Percentiles rank a stretch among this genome's conserved stretches.
phyloP scores from a whole-genome alignment of 768 basidiomycete genomes.

The Mycena vulgaris region DNA sequence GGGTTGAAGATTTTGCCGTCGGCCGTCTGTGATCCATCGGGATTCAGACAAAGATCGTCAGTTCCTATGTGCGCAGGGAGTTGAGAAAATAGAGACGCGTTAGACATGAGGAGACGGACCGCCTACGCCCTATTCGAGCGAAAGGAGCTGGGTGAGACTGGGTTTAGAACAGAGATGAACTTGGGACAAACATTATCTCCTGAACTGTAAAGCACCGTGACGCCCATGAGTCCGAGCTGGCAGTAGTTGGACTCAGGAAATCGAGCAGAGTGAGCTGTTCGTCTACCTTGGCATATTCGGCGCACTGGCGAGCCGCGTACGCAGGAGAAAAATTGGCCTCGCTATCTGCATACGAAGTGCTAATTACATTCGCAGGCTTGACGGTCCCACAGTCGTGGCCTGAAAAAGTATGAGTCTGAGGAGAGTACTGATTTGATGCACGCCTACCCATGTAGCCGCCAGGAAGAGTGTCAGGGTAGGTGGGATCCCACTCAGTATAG shows the following conservation, averaged over 20 bases:
- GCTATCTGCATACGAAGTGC: constrained; percentile 61
- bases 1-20: constrained; percentile 59
- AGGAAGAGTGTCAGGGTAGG: constrained; percentile 8
- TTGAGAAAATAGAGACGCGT: constrained; percentile 40
- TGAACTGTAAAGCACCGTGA: constrained; percentile 70
- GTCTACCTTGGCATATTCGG: constrained; percentile 50
- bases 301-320: background rate
- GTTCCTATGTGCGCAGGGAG: constrained; percentile 40
- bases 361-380: constrained; percentile 59
- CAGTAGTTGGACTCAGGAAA: background rate
- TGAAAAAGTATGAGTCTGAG: background rate
- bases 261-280: too few species aligned
- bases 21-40: constrained; percentile 54
- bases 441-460: background rate
- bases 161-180: too few species aligned
- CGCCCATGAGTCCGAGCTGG: constrained; percentile 70
- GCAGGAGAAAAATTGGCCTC: constrained; percentile 56
- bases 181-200: constrained; percentile 67
- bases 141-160: too few species aligned
- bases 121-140: constrained; percentile 61
- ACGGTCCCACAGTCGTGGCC: constrained; percentile 56
- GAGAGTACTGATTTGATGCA: background rate
- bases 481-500: too few species aligned
- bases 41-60: constrained; percentile 55
- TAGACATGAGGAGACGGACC: constrained; percentile 40